Percentiles rank a stretch among this genome's conserved stretches.
These are phyloP conservation scores for Opeltia flavorubescens DNA, from an alignment of 495 filamentous ascomycete genomes.

Conservation along the genomic window DNA sequence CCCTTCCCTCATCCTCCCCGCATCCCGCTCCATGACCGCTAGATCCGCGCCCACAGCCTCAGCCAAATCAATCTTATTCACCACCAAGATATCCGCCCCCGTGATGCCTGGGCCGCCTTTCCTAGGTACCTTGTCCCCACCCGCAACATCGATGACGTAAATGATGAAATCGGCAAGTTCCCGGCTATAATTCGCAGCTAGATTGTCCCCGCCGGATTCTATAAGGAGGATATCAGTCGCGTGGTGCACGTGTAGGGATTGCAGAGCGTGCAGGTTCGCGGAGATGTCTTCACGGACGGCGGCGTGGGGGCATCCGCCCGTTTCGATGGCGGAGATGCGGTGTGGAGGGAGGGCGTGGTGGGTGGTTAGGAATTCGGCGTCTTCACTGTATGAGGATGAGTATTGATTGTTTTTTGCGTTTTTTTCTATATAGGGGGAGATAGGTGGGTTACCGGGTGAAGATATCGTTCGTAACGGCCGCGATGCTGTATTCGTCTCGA, in stretches of 20 bases:
- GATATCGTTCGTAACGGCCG: slow-evolving; percentile 97
- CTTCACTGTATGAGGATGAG: slow-evolving; percentile 45
- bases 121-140: slow-evolving; percentile 92
- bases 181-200: slow-evolving; percentile 87
- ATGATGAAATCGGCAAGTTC: slow-evolving; percentile 95
- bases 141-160: slow-evolving; percentile 94
- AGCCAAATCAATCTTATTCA: slow-evolving; percentile 95
- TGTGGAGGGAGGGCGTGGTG: slow-evolving; percentile 65
- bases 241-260: slow-evolving; percentile 69
- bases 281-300: slow-evolving; percentile 95
- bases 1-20: slow-evolving; percentile 86
- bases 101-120: slow-evolving; percentile 97
- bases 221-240: slow-evolving; percentile 67
- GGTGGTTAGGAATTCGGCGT: slow-evolving; percentile 88
- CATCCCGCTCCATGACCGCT: slow-evolving; percentile 87
- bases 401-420: not conserved
- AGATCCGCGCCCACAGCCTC: slow-evolving; percentile 85
- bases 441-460: slow-evolving; percentile 55
- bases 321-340: slow-evolving; percentile 92
- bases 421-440: slow-evolving; percentile 40
- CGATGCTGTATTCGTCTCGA: slow-evolving; percentile 64
- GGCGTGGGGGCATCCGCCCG: slow-evolving; percentile 92
- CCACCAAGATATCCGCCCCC: slow-evolving; percentile 77
- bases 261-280: slow-evolving; percentile 82
- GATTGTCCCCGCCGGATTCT: slow-evolving; percentile 88